Evolutionary conservation across 768 basidiomycete genomes (phyloP), one percentile per base, ranked within the genome.

Genomic region (Podaxis pistillaris): DNA sequence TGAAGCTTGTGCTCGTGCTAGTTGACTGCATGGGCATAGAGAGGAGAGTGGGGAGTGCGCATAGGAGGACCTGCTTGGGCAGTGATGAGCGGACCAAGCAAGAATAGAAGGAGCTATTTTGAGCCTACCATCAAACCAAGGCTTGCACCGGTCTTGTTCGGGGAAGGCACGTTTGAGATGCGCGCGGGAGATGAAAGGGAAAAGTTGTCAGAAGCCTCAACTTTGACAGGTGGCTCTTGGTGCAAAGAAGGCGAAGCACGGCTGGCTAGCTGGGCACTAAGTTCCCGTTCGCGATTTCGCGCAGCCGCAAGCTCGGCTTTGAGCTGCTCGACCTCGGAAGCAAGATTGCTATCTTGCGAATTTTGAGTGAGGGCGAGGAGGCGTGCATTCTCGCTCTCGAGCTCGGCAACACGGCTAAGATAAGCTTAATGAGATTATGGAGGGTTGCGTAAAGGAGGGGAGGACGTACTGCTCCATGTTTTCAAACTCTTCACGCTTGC

Each of bases 401-500:
- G 79, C 71, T 91, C 89, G 64, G 86, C 84, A 69, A 94, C 91
- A 62, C 89, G 93, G 69, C 93, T 94, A 76, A 22, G 59, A 66
- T 67, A 68, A 65, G 63, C 65, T 71, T 68, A 69, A 65, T 62
- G 56, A 19, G 63, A 63, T 68, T 60, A 49, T 54, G 44, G 57
- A 38, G 46, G 62, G 57, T 47, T 53, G 46, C 58, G 64, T 28
- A 63, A 52, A 63, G 58, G 63, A 61, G 52, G 68, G 36, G 22
- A 38, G 56, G 60, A 87, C 90, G 78, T 78, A 94, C 91, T 90
- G 76, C 81, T 94, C 93, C 91, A 95, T 94, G 69, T 72, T 79
- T 76, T 95, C 93, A 70, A 93, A 95, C 77, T 94, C 93, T 76
- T 95, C 93, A 60, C 93, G 86, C 75, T 95, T 95, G 69, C 93